phyloP scores from a whole-genome alignment of 345 rosid species.

The Citrus australasica region DNA sequence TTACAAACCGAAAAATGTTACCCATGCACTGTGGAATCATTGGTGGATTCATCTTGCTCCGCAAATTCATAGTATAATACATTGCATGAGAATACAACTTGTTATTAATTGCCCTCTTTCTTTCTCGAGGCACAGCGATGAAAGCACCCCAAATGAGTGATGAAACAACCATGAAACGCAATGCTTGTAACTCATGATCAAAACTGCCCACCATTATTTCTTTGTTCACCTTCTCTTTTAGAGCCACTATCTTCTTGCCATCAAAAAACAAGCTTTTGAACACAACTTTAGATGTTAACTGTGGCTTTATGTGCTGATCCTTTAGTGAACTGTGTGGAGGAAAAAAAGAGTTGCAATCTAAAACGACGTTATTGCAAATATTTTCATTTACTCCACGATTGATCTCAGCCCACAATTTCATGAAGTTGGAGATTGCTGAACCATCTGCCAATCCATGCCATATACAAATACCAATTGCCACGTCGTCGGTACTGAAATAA shows the following conservation, averaged over 20 bases:
- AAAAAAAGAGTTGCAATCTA: conserved; percentile 14
- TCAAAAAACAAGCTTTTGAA: conserved; percentile 23
- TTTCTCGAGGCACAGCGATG: not conserved
- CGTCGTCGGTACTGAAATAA: conserved; percentile 22
- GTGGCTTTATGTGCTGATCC: not conserved
- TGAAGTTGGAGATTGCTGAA: conserved; percentile 1
- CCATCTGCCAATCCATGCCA: conserved; percentile 27
- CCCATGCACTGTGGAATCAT: conserved; percentile 18
- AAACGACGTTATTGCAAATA: too few species aligned
- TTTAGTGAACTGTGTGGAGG: not conserved
- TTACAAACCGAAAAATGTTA: conserved; percentile 5
- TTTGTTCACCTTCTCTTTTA: conserved; percentile 9
- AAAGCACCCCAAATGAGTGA: conserved; percentile 21
- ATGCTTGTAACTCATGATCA: not conserved
- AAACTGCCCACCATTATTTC: not conserved
- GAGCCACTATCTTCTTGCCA: conserved; percentile 3
- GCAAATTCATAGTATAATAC: not conserved
- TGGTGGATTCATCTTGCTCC: not conserved
- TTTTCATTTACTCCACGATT: not conserved
- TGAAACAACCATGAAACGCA: conserved; percentile 2
- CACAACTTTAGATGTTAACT: not conserved
- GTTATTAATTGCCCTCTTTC: not conserved
- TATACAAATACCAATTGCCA: conserved; percentile 19
- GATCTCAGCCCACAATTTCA: conserved; percentile 18
- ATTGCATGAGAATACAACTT: not conserved